These are phyloP conservation scores for Fusarium continuum DNA, from an alignment of 2,329 filamentous ascomycete species.

Conservation along the genomic window DNA sequence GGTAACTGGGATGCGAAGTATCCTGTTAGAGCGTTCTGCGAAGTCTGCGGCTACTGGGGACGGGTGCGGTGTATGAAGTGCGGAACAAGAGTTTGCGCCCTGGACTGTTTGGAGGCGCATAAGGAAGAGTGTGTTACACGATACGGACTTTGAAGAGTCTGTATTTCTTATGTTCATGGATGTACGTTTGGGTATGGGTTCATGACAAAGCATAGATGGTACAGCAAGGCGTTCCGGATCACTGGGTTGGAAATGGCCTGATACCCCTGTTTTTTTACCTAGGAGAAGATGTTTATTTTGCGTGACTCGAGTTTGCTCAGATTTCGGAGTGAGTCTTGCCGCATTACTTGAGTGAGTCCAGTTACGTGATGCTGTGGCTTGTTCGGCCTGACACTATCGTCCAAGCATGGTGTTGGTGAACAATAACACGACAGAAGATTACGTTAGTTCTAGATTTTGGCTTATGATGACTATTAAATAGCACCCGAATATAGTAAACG, in stretches of 20 bases:
- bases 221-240: constrained; percentile 35
- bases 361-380: not conserved
- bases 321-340: not conserved
- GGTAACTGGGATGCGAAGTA: constrained; percentile 59
- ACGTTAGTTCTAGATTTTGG: not conserved
- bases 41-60: constrained; percentile 85
- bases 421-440: not conserved
- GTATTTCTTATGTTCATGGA: not conserved
- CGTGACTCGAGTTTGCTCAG: constrained; percentile 12
- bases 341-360: not conserved
- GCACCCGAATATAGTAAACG: not conserved
- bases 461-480: not conserved
- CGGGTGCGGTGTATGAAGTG: constrained; percentile 79
- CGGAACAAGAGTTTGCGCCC: constrained; percentile 78
- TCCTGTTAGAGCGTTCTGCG: constrained; percentile 74
- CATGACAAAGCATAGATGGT: not conserved
- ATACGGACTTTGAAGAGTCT: constrained; percentile 58
- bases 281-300: not conserved
- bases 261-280: constrained; percentile 38
- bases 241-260: constrained; percentile 32
- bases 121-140: constrained; percentile 75
- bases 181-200: not conserved
- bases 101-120: constrained; percentile 78
- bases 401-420: not conserved
- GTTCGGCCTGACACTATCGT: not conserved